Evolutionary conservation across 495 filamentous ascomycete species (phyloP).

Genomic region (Tricharina praecox): DNA sequence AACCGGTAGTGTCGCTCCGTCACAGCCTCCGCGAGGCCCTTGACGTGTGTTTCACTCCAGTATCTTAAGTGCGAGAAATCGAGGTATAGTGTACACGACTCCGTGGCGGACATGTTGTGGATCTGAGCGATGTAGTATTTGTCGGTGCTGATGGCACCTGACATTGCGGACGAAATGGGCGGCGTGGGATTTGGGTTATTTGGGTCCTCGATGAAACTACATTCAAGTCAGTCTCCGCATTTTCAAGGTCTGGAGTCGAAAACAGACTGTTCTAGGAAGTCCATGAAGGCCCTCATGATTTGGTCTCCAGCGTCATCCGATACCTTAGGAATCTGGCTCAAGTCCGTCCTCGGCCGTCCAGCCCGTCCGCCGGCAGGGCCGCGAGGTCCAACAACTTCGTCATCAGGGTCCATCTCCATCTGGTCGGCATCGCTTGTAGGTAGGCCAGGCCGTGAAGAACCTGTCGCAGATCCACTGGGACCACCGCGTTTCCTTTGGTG

Average conservation of each 20-base stretch:
- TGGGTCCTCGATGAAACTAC: slow-evolving; percentile 61
- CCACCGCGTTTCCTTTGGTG: not conserved
- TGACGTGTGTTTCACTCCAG: slow-evolving; percentile 38
- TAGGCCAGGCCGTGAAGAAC: slow-evolving; percentile 13
- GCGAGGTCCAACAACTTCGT: slow-evolving; percentile 22
- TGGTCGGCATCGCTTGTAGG: slow-evolving; percentile 22
- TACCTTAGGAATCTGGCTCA: slow-evolving; percentile 55
- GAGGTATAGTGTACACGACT: slow-evolving; percentile 90
- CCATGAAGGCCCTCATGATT: slow-evolving; percentile 70
- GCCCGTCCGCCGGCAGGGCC: slow-evolving; percentile 14
- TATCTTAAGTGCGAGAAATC: slow-evolving; percentile 71
- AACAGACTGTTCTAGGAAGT: slow-evolving; percentile 66
- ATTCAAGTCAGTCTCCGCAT: too few species aligned
- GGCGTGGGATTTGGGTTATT: slow-evolving; percentile 42
- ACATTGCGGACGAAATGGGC: slow-evolving; percentile 39
- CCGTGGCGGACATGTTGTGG: slow-evolving; percentile 66
- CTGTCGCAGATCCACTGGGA: slow-evolving; percentile 10
- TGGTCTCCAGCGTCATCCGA: slow-evolving; percentile 73
- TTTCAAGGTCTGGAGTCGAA: too few species aligned
- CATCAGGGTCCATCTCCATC: slow-evolving; percentile 25
- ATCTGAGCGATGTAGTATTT: slow-evolving; percentile 97
- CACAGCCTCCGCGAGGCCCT: slow-evolving; percentile 67
- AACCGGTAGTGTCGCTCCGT: slow-evolving; percentile 88
- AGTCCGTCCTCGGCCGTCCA: slow-evolving; percentile 17
- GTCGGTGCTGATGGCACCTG: slow-evolving; percentile 33